Conservation (phyloP, 148 eudicot species). For the Fagopyrum homotropicum region DNA sequence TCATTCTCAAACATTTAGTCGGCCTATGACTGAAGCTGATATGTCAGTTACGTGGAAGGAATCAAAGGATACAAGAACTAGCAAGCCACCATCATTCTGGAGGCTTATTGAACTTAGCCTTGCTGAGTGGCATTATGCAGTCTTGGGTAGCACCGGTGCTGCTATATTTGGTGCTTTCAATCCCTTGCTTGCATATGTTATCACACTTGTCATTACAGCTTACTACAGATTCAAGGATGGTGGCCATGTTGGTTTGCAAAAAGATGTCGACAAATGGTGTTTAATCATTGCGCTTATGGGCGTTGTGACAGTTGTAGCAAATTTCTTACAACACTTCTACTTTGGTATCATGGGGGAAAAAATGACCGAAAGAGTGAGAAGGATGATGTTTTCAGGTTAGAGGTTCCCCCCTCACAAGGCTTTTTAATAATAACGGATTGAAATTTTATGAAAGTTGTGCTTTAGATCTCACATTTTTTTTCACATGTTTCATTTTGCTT, state of each 20-base stretch:
- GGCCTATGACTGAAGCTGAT: constrained; percentile 59
- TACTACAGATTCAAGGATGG: constrained; percentile 45
- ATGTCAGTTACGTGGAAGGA: constrained; percentile 39
- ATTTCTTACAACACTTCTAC: constrained; percentile 95
- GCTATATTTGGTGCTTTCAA: constrained; percentile 96
- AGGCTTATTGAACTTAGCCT: constrained; percentile 96
- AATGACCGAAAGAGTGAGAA: constrained; percentile 95
- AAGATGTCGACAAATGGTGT: constrained; percentile 95
- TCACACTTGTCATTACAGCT: constrained; percentile 70
- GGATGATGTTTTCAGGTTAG: constrained; percentile 99
- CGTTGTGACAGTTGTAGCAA: constrained; percentile 87
- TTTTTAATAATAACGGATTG: not conserved
- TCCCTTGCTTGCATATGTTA: constrained; percentile 96
- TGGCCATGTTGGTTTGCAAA: constrained; percentile 35
- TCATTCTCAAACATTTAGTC: constrained; percentile 95
- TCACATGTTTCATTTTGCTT: constrained; percentile 11
- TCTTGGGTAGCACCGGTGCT: constrained; percentile 91
- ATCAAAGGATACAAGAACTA: constrained; percentile 30
- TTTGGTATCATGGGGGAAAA: constrained; percentile 99
- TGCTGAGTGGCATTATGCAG: constrained; percentile 98
- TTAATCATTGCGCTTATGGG: constrained; percentile 95
- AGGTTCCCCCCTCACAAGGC: not conserved
- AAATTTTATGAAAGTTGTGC: not conserved
- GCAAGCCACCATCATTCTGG: constrained; percentile 77
- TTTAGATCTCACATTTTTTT: not conserved